A percentile compares a stretch with the other conserved stretches of the same genome.
Evolutionary conservation across 2,329 filamentous ascomycete genomes (phyloP).

Genomic region (Teratosphaeria viscida): DNA sequence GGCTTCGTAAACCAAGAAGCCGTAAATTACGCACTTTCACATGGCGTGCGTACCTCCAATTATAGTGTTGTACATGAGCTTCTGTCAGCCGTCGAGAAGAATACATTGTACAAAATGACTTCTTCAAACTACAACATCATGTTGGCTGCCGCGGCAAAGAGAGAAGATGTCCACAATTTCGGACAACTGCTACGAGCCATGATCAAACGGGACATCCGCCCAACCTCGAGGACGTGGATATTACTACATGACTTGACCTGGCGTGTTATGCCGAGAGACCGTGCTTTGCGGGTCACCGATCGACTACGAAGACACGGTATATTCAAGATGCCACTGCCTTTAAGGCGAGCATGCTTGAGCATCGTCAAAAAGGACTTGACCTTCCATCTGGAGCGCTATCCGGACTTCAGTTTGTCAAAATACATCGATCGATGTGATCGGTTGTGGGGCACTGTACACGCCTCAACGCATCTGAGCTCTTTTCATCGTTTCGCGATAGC

Average conservation of each 20-base stretch:
- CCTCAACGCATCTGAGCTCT: not conserved
- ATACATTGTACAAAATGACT: conserved; percentile 7
- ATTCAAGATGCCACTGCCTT: conserved; percentile 6
- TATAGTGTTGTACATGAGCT: conserved; percentile 11
- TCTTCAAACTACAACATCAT: conserved; percentile 13
- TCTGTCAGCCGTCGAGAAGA: conserved; percentile 8
- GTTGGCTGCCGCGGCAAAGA: conserved; percentile 13
- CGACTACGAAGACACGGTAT: conserved; percentile 17
- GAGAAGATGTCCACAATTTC: conserved; percentile 19
- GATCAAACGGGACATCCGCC: conserved; percentile 8
- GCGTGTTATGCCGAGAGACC: conserved; percentile 4
- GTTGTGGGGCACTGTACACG: not conserved
- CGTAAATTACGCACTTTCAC: conserved; percentile 11
- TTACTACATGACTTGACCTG: conserved; percentile 15
- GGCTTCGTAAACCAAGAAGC: conserved; percentile 11
- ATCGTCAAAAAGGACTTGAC: conserved; percentile 7
- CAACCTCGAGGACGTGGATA: conserved; percentile 16
- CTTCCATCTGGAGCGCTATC: conserved; percentile 5
- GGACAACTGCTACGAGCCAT: conserved; percentile 16
- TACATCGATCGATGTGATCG: conserved; percentile 14
- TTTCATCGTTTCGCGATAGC: not conserved
- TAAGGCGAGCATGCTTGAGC: conserved; percentile 4
- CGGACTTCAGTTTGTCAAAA: conserved; percentile 2
- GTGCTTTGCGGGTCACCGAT: conserved; percentile 5
- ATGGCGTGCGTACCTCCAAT: conserved; percentile 10